Conservation (phyloP, 768 basidiomycete genomes). For the Trametes cingulata region DNA sequence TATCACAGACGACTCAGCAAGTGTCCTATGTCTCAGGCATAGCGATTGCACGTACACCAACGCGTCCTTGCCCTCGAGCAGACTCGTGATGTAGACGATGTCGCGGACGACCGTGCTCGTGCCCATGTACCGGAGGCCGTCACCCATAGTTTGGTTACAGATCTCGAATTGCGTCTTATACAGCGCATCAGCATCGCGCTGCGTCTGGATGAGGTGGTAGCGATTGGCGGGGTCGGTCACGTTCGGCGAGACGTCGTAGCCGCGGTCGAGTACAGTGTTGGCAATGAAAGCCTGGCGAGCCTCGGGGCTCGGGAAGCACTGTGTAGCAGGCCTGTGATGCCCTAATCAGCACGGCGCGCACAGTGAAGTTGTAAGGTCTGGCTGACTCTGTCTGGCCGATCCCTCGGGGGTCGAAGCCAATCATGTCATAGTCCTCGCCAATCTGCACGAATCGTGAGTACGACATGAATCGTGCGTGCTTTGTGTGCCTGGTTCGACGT, state of each 20-base stretch:
- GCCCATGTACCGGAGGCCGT: slow-evolving; percentile 31
- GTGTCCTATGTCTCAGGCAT: too few species aligned
- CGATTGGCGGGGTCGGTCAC: slow-evolving; percentile 23
- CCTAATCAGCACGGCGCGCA: not conserved
- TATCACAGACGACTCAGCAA: not conserved
- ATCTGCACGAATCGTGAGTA: slow-evolving; percentile 13
- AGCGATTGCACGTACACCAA: slow-evolving; percentile 24
- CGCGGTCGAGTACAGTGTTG: slow-evolving; percentile 31
- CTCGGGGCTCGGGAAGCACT: slow-evolving; percentile 29
- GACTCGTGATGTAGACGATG: slow-evolving; percentile 31
- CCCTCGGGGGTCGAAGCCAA: slow-evolving; percentile 36
- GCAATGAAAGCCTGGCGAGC: slow-evolving; percentile 27
- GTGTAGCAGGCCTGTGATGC: slow-evolving; percentile 25
- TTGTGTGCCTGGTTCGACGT: too few species aligned
- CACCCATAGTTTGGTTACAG: slow-evolving; percentile 32
- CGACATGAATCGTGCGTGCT: too few species aligned
- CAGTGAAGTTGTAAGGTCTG: not conserved
- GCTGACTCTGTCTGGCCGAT: slow-evolving; percentile 34
- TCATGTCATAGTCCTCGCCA: slow-evolving; percentile 30
- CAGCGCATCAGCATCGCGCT: slow-evolving; percentile 27
- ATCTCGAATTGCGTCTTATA: slow-evolving; percentile 28
- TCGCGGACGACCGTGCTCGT: slow-evolving; percentile 36
- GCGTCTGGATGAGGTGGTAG: slow-evolving; percentile 23
- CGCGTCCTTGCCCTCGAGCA: slow-evolving; percentile 30
- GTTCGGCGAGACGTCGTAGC: slow-evolving; percentile 29